These are phyloP conservation scores for Alternaria triticina DNA, from an alignment of 2,329 filamentous ascomycete species.

Conservation along the genomic window DNA sequence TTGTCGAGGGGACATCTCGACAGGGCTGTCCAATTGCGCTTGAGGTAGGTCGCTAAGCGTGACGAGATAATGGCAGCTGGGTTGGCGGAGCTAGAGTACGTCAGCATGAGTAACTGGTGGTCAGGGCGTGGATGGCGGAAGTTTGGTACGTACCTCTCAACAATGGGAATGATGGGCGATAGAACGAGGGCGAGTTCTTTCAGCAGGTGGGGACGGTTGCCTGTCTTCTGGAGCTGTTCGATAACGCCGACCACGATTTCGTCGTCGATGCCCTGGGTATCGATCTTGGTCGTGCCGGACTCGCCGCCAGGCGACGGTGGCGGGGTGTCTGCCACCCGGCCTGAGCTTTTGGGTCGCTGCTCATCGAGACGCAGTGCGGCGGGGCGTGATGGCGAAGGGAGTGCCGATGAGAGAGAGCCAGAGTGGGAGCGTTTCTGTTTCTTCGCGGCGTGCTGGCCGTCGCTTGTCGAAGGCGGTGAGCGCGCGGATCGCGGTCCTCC, in stretches of 20 bases:
- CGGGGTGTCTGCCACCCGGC: constrained; percentile 69
- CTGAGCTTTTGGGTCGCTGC: constrained; percentile 53
- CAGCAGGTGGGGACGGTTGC: constrained; percentile 90
- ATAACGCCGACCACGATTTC: constrained; percentile 94
- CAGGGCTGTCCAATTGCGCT: constrained; percentile 78
- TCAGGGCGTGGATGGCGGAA: constrained; percentile 21
- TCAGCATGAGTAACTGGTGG: constrained; percentile 42
- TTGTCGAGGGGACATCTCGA: constrained; percentile 89
- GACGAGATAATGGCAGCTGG: constrained; percentile 95
- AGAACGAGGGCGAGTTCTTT: constrained; percentile 89
- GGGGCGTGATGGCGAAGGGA: constrained; percentile 54
- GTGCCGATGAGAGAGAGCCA: constrained; percentile 48
- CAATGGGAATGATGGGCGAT: constrained; percentile 75
- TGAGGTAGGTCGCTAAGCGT: constrained; percentile 85
- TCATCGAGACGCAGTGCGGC: constrained; percentile 56
- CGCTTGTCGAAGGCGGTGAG: constrained; percentile 62
- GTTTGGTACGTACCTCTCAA: constrained; percentile 79
- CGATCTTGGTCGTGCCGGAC: constrained; percentile 64
- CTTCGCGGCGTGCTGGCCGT: constrained; percentile 64
- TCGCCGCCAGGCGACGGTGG: constrained; percentile 72
- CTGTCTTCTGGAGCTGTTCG: constrained; percentile 83
- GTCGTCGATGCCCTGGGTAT: constrained; percentile 86
- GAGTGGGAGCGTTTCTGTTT: constrained; percentile 78
- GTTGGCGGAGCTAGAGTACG: constrained; percentile 79
- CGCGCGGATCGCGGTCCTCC: constrained; percentile 58